phyloP scores from a whole-genome alignment of 2,329 filamentous ascomycete species.

The Claviceps spartinae region DNA sequence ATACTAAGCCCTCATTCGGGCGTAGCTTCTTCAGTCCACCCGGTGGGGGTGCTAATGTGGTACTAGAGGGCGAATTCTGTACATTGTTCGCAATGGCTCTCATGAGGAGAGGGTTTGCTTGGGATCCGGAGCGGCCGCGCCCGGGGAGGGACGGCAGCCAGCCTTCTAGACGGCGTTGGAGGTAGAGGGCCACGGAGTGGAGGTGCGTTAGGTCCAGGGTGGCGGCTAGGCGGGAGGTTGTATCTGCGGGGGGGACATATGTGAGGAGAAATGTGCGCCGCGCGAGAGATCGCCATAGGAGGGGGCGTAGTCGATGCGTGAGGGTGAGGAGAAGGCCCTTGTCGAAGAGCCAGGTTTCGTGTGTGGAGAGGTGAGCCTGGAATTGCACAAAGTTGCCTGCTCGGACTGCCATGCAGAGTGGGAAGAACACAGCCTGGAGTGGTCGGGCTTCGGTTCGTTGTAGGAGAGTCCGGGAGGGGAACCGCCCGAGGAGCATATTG shows the following conservation, averaged over 20 bases:
- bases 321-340: slow-evolving; percentile 66
- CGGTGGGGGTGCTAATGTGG: slow-evolving; percentile 33
- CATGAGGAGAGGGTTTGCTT: slow-evolving; percentile 38
- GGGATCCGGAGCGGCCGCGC: slow-evolving; percentile 16
- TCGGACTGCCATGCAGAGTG: slow-evolving; percentile 58
- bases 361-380: slow-evolving; percentile 49
- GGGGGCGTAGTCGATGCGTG: slow-evolving; percentile 61
- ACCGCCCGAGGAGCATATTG: slow-evolving; percentile 74
- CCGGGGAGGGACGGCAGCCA: slow-evolving; percentile 30
- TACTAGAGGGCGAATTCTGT: slow-evolving; percentile 20
- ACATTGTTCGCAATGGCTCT: slow-evolving; percentile 35
- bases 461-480: slow-evolving; percentile 57
- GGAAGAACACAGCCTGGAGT: slow-evolving; percentile 53
- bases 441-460: slow-evolving; percentile 47
- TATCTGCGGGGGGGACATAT: slow-evolving; percentile 51
- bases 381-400: slow-evolving; percentile 64
- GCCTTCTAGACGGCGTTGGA: slow-evolving; percentile 51
- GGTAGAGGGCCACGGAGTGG: slow-evolving; percentile 46
- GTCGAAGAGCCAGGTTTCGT: slow-evolving; percentile 60
- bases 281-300: slow-evolving; percentile 74
- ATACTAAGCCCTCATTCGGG: slow-evolving; percentile 47
- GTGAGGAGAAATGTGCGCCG: slow-evolving; percentile 66
- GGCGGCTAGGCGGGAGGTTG: slow-evolving; percentile 48
- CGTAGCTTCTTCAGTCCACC: slow-evolving; percentile 33
- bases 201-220: slow-evolving; percentile 62